Evolutionary conservation across 208 protist species (phyloP).

Genomic region (Phytomonas sp.): DNA sequence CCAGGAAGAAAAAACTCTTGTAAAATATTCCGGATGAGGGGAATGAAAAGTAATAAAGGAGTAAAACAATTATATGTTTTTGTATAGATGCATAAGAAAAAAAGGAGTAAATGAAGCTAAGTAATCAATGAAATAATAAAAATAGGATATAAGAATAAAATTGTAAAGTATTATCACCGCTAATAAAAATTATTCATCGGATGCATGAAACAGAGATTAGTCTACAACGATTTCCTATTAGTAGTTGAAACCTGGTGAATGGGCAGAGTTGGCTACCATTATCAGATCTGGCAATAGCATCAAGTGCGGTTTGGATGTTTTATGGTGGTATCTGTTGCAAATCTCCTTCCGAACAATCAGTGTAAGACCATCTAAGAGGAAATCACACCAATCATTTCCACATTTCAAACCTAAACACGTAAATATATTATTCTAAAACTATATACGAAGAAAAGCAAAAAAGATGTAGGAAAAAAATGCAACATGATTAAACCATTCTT

Average conservation of each 20-base stretch:
- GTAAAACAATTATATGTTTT: not conserved
- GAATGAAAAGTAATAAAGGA: not conserved
- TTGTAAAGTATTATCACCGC: not conserved
- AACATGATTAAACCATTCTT: not conserved
- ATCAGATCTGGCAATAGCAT: not conserved
- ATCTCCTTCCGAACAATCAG: not conserved
- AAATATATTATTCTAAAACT: not conserved
- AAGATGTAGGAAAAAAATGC: conserved; percentile 10
- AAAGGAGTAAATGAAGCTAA: not conserved
- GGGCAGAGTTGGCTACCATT: not conserved
- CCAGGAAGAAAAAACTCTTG: not conserved
- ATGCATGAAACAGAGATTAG: not conserved
- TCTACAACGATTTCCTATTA: not conserved
- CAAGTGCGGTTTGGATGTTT: not conserved
- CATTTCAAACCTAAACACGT: not conserved
- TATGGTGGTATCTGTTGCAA: not conserved
- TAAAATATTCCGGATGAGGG: not conserved
- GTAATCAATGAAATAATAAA: not conserved
- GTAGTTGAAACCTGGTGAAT: not conserved
- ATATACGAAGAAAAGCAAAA: conserved; percentile 4
- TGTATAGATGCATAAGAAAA: not conserved
- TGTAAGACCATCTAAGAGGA: not conserved
- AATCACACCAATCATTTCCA: not conserved
- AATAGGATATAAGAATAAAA: not conserved
- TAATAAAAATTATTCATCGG: not conserved